These are phyloP conservation scores for Orychophragmus violaceus DNA, from an alignment of 345 rosid genomes.

Conservation along the genomic window DNA sequence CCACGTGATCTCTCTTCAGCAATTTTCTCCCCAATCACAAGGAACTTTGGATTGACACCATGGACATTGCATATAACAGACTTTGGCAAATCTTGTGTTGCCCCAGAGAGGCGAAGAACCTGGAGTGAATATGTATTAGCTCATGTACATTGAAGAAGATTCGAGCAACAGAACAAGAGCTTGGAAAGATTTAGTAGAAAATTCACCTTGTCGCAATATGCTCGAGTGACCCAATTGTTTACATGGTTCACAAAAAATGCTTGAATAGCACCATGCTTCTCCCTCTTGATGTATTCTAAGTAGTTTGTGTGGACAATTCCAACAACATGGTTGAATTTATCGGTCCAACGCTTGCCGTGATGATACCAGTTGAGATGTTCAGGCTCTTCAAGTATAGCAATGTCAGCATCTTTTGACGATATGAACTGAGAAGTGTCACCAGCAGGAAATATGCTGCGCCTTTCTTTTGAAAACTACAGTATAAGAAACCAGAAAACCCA, in stretches of 20 bases:
- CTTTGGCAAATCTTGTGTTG: constrained; percentile 89
- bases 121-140: not conserved
- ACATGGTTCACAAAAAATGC: constrained; percentile 92
- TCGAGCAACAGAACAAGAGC: not conserved
- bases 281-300: constrained; percentile 96
- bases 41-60: constrained; percentile 93
- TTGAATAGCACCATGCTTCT: constrained; percentile 88
- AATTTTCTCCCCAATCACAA: constrained; percentile 80
- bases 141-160: not conserved
- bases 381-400: constrained; percentile 93
- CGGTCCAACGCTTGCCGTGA: constrained; percentile 96
- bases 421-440: constrained; percentile 95
- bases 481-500: constrained; percentile 12
- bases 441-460: constrained; percentile 93
- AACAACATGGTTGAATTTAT: constrained; percentile 92
- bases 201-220: constrained; percentile 80
- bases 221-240: constrained; percentile 86
- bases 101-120: constrained; percentile 98
- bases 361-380: constrained; percentile 98
- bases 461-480: constrained; percentile 90
- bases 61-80: constrained; percentile 93
- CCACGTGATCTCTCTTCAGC: constrained; percentile 82
- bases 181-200: not conserved
- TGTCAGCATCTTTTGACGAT: constrained; percentile 83
- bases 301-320: constrained; percentile 98